Evolutionary conservation across 768 basidiomycete species (phyloP).

Genomic region (Galerina marginata): DNA sequence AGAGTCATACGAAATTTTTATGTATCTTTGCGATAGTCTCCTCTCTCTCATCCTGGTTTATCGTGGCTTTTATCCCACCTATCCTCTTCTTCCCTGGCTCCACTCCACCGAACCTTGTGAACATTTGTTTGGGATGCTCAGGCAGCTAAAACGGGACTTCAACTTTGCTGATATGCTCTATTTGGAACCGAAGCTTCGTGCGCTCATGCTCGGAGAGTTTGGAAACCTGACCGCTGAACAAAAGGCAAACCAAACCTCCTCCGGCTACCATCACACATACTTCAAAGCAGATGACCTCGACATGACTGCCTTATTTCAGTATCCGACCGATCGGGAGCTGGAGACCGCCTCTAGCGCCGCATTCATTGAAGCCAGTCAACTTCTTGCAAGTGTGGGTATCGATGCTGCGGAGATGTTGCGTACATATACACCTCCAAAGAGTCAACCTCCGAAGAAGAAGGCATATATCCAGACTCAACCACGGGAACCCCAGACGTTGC

Average conservation of each 20-base stretch:
- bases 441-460: no score
- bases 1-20: constrained; percentile 37
- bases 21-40: constrained; percentile 36
- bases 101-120: constrained; percentile 39
- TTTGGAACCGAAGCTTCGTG: constrained; percentile 33
- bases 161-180: constrained; percentile 33
- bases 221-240: no score
- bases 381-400: no score
- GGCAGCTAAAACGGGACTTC: constrained; percentile 40
- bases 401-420: no score
- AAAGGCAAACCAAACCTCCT: not conserved
- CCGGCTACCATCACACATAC: constrained; percentile 19
- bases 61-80: constrained; percentile 31
- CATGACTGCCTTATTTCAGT: not conserved
- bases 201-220: no score
- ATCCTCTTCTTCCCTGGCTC: constrained; percentile 45
- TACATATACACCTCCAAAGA: no score
- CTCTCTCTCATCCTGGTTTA: constrained; percentile 37
- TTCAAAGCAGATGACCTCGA: constrained; percentile 12
- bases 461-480: no score
- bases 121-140: constrained; percentile 37
- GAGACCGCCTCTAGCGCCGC: no score
- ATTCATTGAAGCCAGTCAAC: no score
- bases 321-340: no score
- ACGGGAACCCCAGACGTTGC: no score